phyloP scores from a whole-genome alignment of 495 filamentous ascomycete genomes.

The Alectoria sarmentosa region DNA sequence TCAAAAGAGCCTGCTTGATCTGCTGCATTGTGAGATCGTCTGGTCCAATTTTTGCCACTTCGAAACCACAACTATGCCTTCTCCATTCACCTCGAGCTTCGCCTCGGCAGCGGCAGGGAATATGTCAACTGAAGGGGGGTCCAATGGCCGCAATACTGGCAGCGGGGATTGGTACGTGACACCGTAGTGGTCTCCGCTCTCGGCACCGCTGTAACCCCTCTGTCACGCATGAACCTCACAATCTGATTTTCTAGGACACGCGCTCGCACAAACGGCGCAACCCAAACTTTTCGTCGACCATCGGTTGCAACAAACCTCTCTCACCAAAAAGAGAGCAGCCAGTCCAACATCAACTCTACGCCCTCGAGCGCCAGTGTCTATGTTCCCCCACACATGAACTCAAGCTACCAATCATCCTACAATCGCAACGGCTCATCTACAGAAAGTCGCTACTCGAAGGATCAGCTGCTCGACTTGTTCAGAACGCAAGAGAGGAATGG shows the following conservation, averaged over 20 bases:
- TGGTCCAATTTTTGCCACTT: background rate
- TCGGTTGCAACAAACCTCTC: constrained; percentile 61
- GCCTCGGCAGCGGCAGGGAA: constrained; percentile 76
- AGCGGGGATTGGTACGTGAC: constrained; percentile 52
- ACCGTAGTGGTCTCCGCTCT: constrained; percentile 10
- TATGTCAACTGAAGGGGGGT: constrained; percentile 48
- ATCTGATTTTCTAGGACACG: constrained; percentile 44
- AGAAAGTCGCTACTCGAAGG: constrained; percentile 70
- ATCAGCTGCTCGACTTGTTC: constrained; percentile 73
- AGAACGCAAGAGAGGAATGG: constrained; percentile 51
- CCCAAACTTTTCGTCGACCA: constrained; percentile 78
- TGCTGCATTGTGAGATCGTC: background rate
- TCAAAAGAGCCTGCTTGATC: constrained; percentile 1
- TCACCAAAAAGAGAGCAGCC: constrained; percentile 43
- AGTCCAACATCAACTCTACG: constrained; percentile 39
- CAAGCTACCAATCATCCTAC: constrained; percentile 39
- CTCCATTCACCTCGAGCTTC: constrained; percentile 75
- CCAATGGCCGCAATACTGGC: constrained; percentile 30
- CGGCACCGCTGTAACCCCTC: background rate
- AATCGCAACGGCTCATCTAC: constrained; percentile 48
- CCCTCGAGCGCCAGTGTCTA: constrained; percentile 50
- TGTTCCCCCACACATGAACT: constrained; percentile 53
- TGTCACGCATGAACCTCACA: constrained; percentile 19
- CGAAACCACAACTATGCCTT: constrained; percentile 49
- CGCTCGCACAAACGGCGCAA: constrained; percentile 67